Evolutionary conservation across 2,329 filamentous ascomycete species (phyloP).

Genomic region (Trichoderma polysporum): DNA sequence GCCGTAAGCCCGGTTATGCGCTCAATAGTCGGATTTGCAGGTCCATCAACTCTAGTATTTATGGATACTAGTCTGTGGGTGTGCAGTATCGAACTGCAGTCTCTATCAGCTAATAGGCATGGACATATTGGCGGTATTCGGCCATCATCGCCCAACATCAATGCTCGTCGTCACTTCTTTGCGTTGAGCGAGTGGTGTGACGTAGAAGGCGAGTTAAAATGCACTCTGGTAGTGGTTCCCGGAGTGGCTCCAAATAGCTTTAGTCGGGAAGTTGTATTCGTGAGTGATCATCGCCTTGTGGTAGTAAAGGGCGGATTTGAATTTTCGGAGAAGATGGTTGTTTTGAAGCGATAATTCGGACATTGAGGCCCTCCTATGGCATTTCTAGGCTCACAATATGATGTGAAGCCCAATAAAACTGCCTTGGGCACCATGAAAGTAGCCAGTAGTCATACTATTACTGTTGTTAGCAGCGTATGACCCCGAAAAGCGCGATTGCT

Average conservation of each 20-base stretch:
- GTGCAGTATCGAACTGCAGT: not conserved
- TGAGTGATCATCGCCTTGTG: not conserved
- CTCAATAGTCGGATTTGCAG: not conserved
- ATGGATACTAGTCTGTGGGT: not conserved
- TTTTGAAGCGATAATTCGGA: not conserved
- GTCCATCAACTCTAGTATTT: not conserved
- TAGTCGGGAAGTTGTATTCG: not conserved
- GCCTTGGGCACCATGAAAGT: too few species aligned
- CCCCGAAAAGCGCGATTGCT: too few species aligned
- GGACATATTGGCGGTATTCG: not conserved
- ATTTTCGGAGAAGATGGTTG: not conserved
- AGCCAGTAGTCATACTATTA: too few species aligned
- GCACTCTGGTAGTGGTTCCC: not conserved
- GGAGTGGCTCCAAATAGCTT: not conserved
- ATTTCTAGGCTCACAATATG: too few species aligned
- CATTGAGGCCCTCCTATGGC: too few species aligned
- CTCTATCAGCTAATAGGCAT: not conserved
- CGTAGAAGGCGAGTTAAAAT: not conserved
- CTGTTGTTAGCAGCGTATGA: too few species aligned
- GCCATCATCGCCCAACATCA: not conserved
- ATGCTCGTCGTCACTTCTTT: not conserved
- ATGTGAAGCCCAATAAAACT: too few species aligned
- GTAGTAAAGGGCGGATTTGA: not conserved
- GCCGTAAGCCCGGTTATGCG: not conserved
- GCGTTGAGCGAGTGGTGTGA: slow-evolving; percentile 1